Conservation (phyloP, 2,329 filamentous ascomycete genomes). For the Stachybotrys elegans region DNA sequence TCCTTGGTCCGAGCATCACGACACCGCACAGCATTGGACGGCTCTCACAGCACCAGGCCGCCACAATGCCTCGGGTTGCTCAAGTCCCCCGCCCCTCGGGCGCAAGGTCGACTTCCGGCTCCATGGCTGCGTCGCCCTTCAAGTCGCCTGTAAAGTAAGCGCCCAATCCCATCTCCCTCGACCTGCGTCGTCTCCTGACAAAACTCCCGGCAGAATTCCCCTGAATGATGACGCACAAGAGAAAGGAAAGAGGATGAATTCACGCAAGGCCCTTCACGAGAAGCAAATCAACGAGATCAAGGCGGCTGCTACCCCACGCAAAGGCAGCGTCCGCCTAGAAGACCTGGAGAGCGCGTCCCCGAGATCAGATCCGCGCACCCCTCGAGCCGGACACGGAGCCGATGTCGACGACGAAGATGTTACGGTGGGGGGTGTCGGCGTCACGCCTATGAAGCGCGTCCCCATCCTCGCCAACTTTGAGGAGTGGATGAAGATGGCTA, state of each 20-base stretch:
- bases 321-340: constrained; percentile 53
- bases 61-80: constrained; percentile 53
- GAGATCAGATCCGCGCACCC: constrained; percentile 50
- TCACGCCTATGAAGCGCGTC: constrained; percentile 94
- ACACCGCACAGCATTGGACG: constrained; percentile 12
- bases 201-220: constrained; percentile 61
- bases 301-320: constrained; percentile 62
- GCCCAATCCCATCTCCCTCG: no score
- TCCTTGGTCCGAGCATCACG: constrained; percentile 4
- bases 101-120: constrained; percentile 41
- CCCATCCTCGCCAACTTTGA: constrained; percentile 97
- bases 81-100: constrained; percentile 47
- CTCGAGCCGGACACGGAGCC: constrained; percentile 31
- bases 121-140: constrained; percentile 45
- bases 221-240: constrained; percentile 94
- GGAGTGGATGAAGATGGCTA: constrained; percentile 99
- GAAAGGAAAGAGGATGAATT: constrained; percentile 82
- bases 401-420: constrained; percentile 54
- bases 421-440: constrained; percentile 66
- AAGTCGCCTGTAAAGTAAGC: constrained; percentile 54
- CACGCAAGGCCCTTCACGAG: constrained; percentile 82
- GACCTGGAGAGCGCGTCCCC: constrained; percentile 54
- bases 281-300: constrained; percentile 90
- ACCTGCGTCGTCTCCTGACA: neutral
- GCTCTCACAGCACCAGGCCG: constrained; percentile 9